phyloP scores from a whole-genome alignment of 208 protist species.

The Leishmania turanica region DNA sequence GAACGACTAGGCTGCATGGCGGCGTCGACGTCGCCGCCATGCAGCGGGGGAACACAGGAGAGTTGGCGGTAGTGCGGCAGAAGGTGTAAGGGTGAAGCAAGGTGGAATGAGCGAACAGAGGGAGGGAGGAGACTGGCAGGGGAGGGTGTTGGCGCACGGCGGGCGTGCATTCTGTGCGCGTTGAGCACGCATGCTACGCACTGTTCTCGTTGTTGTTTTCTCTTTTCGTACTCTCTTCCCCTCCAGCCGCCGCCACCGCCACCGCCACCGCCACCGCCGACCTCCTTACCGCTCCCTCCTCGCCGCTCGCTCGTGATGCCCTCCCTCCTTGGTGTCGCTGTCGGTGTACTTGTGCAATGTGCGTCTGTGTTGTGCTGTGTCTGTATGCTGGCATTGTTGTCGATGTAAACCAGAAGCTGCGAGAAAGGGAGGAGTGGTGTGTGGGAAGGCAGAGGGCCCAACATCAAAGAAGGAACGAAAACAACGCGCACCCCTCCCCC shows the following conservation, averaged over 20 bases:
- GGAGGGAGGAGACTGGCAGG: background rate
- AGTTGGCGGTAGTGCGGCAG: background rate
- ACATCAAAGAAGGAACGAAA: background rate
- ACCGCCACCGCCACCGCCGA: background rate
- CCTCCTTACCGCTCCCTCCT: background rate
- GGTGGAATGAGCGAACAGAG: background rate
- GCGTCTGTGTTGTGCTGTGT: background rate
- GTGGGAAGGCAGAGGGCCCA: background rate
- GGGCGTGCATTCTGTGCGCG: background rate
- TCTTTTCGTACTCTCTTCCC: background rate
- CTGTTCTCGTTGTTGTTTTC: background rate
- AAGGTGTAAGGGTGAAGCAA: background rate
- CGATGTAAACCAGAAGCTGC: background rate
- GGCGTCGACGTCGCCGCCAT: background rate
- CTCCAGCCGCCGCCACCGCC: background rate
- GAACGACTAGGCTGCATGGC: slow-evolving; percentile 55
- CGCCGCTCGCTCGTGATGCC: background rate
- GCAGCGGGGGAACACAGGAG: background rate
- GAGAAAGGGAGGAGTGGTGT: background rate
- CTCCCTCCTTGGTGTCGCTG: background rate
- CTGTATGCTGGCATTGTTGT: background rate
- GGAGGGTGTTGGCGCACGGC: background rate
- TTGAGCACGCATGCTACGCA: background rate
- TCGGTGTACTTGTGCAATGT: background rate
- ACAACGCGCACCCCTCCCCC: background rate